A percentile compares a stretch with the other conserved stretches of the same genome.
Evolutionary conservation across 805 yeast genomes (phyloP).

Genomic region (Teunomyces panamensis): DNA sequence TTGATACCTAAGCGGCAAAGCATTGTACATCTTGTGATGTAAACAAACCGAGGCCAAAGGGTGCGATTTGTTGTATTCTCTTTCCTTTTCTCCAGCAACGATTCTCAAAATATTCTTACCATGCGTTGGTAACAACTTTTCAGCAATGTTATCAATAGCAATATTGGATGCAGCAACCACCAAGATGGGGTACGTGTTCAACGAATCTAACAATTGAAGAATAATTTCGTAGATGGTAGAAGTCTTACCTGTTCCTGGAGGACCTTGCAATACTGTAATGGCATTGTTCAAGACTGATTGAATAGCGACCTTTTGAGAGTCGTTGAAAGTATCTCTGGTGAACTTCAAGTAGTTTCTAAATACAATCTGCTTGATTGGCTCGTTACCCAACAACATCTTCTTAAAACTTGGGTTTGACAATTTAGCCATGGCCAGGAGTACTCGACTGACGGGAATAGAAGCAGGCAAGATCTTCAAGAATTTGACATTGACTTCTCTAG

Average conservation of each 20-base stretch:
- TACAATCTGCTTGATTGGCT: conserved; percentile 52
- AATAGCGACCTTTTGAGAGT: conserved; percentile 55
- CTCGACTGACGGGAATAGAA: conserved; percentile 60
- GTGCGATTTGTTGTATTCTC: conserved; percentile 57
- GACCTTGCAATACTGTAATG: conserved; percentile 47
- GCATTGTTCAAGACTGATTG: conserved; percentile 52
- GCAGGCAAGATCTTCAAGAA: conserved; percentile 51
- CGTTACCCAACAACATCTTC: conserved; percentile 53
- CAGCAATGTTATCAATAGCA: conserved; percentile 76
- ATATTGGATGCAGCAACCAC: conserved; percentile 76
- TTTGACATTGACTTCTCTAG: conserved; percentile 39
- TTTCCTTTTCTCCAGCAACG: conserved; percentile 57
- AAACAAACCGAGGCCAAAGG: conserved; percentile 58
- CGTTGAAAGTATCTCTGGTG: conserved; percentile 49
- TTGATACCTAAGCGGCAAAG: conserved; percentile 44
- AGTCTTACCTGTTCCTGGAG: conserved; percentile 45
- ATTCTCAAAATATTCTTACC: conserved; percentile 55
- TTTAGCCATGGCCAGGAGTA: conserved; percentile 63
- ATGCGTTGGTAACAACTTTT: conserved; percentile 53
- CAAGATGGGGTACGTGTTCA: conserved; percentile 58
- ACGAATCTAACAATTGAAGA: conserved; percentile 52
- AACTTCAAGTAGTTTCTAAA: conserved; percentile 55
- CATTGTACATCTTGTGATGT: conserved; percentile 55
- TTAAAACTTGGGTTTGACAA: conserved; percentile 52
- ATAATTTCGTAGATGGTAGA: conserved; percentile 44